These are phyloP conservation scores for Talaromyces piceae DNA, from an alignment of 2,329 filamentous ascomycete species.

Conservation along the genomic window DNA sequence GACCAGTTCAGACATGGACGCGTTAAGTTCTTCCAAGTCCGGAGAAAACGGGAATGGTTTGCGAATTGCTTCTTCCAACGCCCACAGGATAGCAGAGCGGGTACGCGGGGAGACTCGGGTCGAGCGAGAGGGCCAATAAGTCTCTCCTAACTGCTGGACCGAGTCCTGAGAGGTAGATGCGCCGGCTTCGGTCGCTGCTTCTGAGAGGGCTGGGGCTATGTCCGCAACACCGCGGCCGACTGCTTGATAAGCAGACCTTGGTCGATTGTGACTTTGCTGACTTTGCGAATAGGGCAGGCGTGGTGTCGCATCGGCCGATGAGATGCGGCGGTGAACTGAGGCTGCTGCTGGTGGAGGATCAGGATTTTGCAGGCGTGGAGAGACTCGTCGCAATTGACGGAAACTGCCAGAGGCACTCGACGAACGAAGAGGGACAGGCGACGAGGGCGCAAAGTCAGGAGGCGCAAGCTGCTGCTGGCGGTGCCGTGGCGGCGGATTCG, in stretches of 20 bases:
- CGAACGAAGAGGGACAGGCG: conserved; percentile 38
- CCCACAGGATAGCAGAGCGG: conserved; percentile 82
- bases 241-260: conserved; percentile 13
- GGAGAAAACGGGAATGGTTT: conserved; percentile 75
- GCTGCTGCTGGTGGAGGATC: conserved; percentile 20
- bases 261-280: conserved; percentile 25
- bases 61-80: conserved; percentile 82
- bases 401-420: conserved; percentile 48
- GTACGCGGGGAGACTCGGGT: conserved; percentile 72
- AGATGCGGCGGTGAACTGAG: conserved; percentile 32
- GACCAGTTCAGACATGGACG: conserved; percentile 81
- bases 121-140: conserved; percentile 46
- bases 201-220: conserved; percentile 25
- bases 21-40: conserved; percentile 79
- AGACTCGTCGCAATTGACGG: conserved; percentile 46
- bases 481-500: conserved; percentile 38
- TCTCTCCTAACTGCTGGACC: conserved; percentile 27
- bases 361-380: conserved; percentile 42
- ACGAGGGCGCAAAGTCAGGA: conserved; percentile 37
- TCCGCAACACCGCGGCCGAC: conserved; percentile 15
- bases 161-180: conserved; percentile 26
- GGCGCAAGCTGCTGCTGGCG: conserved; percentile 42
- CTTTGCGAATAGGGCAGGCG: conserved; percentile 24
- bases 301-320: conserved; percentile 38
- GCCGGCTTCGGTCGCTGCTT: conserved; percentile 27